These are phyloP conservation scores for Penicillium macrosclerotiorum DNA, from an alignment of 495 filamentous ascomycete genomes.

Conservation along the genomic window DNA sequence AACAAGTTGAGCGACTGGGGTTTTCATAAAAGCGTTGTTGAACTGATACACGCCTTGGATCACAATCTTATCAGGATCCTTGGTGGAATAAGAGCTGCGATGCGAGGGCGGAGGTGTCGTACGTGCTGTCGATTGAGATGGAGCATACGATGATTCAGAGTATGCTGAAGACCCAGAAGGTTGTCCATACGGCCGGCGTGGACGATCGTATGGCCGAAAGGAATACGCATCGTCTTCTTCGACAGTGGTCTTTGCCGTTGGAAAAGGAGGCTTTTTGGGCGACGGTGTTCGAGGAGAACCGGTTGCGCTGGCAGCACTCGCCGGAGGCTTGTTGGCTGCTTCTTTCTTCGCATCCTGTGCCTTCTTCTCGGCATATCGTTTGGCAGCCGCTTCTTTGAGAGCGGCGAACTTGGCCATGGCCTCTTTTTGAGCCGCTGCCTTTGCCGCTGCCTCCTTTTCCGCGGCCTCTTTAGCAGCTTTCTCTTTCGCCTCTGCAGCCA, in stretches of 20 bases:
- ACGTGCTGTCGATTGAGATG: slow-evolving; percentile 76
- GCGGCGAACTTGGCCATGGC: slow-evolving; percentile 46
- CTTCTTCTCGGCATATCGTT: slow-evolving; percentile 48
- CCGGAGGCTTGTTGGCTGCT: slow-evolving; percentile 28
- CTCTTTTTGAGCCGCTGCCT: slow-evolving; percentile 46
- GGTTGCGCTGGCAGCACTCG: slow-evolving; percentile 24
- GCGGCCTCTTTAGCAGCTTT: slow-evolving; percentile 39
- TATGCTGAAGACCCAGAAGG: slow-evolving; percentile 61
- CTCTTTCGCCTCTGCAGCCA: slow-evolving; percentile 38
- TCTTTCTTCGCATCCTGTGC: slow-evolving; percentile 39
- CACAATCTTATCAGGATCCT: slow-evolving; percentile 91
- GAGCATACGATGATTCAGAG: slow-evolving; percentile 81
- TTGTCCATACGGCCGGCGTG: slow-evolving; percentile 51
- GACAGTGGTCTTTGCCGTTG: slow-evolving; percentile 64
- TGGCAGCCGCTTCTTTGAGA: slow-evolving; percentile 45
- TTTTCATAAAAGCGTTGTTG: slow-evolving; percentile 77
- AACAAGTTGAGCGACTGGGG: slow-evolving; percentile 77
- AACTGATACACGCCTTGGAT: slow-evolving; percentile 89
- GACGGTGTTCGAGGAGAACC: slow-evolving; percentile 43
- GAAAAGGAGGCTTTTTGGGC: slow-evolving; percentile 55
- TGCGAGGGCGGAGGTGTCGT: slow-evolving; percentile 81
- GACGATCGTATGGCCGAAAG: slow-evolving; percentile 79
- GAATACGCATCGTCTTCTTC: slow-evolving; percentile 68
- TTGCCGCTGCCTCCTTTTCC: slow-evolving; percentile 45
- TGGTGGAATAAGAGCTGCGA: slow-evolving; percentile 73